phyloP scores from a whole-genome alignment of 352 stramenopile species.

The Aphanomyces invadans region DNA sequence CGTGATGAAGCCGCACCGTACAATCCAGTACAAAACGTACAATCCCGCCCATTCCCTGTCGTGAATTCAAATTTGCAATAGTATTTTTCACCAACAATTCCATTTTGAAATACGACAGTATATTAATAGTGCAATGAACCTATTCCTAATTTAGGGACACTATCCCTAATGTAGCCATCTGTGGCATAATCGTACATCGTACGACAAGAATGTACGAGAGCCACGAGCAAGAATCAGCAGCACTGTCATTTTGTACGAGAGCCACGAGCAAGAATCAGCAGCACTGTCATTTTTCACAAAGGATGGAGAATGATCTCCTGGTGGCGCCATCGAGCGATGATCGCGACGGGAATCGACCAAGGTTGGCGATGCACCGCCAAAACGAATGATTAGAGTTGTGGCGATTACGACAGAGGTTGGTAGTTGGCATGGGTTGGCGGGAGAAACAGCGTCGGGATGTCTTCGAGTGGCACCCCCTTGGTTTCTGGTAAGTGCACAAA shows the following conservation, averaged over 20 bases:
- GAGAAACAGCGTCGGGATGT: constrained; percentile 49
- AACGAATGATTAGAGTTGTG: neutral
- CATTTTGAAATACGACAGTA: too few species aligned
- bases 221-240: too few species aligned
- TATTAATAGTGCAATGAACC: too few species aligned
- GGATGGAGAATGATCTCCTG: constrained; percentile 1
- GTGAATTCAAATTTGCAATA: too few species aligned
- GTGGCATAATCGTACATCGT: neutral
- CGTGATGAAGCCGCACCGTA: constrained; percentile 1
- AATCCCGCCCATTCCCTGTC: too few species aligned
- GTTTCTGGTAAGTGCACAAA: constrained; percentile 55
- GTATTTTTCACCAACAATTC: neutral
- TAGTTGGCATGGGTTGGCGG: neutral
- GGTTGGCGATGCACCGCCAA: neutral
- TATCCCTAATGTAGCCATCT: too few species aligned
- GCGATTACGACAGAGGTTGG: neutral
- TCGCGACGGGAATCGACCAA: neutral
- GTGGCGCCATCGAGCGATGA: neutral
- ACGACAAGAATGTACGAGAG: neutral
- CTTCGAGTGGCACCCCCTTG: constrained; percentile 56
- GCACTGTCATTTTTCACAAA: too few species aligned
- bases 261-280: too few species aligned
- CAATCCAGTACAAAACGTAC: neutral
- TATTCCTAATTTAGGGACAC: too few species aligned
- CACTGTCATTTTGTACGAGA: too few species aligned